Conservation (phyloP, 2,329 filamentous ascomycete genomes). For the Beauveria australis region DNA sequence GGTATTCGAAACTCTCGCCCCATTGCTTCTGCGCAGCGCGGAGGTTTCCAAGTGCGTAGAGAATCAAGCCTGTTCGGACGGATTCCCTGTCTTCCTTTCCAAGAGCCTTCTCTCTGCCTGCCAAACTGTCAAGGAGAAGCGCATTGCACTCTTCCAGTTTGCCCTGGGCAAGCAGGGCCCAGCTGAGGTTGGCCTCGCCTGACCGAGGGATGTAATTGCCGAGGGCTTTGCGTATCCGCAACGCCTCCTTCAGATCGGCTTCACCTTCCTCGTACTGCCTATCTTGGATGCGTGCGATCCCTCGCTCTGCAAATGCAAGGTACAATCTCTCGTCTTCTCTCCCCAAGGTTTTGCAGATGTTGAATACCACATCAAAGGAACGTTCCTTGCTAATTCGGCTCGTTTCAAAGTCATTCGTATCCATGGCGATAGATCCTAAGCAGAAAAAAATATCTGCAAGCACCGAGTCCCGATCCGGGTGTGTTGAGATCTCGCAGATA, state of each 20-base stretch:
- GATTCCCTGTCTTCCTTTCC: slow-evolving; percentile 12
- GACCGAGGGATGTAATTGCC: slow-evolving; percentile 12
- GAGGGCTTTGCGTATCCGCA: slow-evolving; percentile 8
- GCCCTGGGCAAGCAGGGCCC: slow-evolving; percentile 11
- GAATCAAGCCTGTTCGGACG: slow-evolving; percentile 8
- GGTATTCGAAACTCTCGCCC: slow-evolving; percentile 12
- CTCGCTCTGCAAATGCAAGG: slow-evolving; percentile 12
- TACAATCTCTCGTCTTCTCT: slow-evolving; percentile 11
- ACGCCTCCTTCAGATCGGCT: slow-evolving; percentile 10
- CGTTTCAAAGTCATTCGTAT: slow-evolving; percentile 11
- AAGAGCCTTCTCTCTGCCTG: slow-evolving; percentile 3
- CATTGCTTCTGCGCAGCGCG: slow-evolving; percentile 2
- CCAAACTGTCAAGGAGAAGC: slow-evolving; percentile 10
- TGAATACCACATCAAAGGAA: slow-evolving; percentile 10
- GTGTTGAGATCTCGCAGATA: slow-evolving; percentile 11
- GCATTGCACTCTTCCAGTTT: slow-evolving; percentile 11
- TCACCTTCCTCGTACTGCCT: slow-evolving; percentile 6
- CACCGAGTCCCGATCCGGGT: slow-evolving; percentile 9
- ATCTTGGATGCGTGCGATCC: slow-evolving; percentile 11
- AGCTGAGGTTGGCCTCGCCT: slow-evolving; percentile 11
- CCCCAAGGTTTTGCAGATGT: slow-evolving; percentile 7
- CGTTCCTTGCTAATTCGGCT: slow-evolving; percentile 11
- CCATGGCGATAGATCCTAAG: slow-evolving; percentile 11
- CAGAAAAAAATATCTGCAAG: slow-evolving; percentile 12
- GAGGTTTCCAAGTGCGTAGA: slow-evolving; percentile 10